Evolutionary conservation across 202 grass and related monocot genomes (phyloP).

Genomic region (Setaria viridis): DNA sequence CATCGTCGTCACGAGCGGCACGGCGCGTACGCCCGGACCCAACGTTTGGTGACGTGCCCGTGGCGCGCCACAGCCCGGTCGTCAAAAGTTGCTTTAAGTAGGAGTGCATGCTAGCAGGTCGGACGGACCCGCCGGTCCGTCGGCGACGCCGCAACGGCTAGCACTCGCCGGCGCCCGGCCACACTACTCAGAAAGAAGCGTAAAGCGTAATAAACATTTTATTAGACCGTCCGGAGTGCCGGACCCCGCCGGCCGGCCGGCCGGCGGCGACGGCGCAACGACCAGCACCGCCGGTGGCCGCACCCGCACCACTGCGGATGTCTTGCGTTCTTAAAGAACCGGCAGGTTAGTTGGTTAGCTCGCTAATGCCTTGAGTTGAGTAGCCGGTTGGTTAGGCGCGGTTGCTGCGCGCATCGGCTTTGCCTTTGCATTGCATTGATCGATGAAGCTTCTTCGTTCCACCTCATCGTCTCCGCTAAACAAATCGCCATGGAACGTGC

Average conservation of each 20-base stretch:
- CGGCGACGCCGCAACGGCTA: slow-evolving; percentile 21
- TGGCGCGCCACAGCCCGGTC: no score
- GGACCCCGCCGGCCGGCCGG: background rate
- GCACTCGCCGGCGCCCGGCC: background rate
- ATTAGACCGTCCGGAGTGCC: no score
- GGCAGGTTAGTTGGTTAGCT: background rate
- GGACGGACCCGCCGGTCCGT: background rate
- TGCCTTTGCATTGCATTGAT: slow-evolving; percentile 15
- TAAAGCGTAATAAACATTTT: no score
- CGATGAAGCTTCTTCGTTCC: background rate
- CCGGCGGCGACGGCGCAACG: slow-evolving; percentile 26
- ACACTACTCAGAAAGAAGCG: no score
- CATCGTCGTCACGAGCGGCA: no score
- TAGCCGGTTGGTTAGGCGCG: background rate
- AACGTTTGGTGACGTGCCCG: no score
- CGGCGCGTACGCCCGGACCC: no score
- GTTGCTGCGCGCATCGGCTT: background rate
- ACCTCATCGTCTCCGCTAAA: background rate
- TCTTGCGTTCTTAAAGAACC: no score
- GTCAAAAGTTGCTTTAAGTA: no score
- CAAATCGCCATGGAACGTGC: background rate
- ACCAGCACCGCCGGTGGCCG: no score
- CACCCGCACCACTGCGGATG: background rate
- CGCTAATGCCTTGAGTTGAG: background rate
- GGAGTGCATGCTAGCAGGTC: no score